Evolutionary conservation across 2,329 filamentous ascomycete species (phyloP), one percentile per base, ranked within the genome.

Genomic region (Penicillium paneum): DNA sequence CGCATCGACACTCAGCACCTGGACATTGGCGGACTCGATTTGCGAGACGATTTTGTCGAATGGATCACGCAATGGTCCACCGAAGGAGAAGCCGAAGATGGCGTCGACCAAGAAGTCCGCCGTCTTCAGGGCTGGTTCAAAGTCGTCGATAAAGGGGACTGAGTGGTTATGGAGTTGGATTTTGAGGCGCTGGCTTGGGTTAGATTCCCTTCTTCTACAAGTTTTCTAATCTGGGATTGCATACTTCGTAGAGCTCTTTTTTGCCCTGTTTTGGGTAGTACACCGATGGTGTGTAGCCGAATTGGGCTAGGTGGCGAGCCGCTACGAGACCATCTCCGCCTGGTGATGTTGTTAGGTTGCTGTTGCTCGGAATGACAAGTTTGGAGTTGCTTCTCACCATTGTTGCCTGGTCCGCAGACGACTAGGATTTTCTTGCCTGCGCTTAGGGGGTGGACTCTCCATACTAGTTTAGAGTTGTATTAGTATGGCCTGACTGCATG

Each of bases 1-100:
- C 7, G 90, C 91, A 75, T 99, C 94, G 21, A 99, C 90, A 3
- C 91, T 89, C 3, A 94, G 87, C 0, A 97, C 88, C 0, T 91
- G 89, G 8, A 94, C 67, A 26, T 81, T 81, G 5, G 89, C 88
- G 39, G 86, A 80, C 63, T 91, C 84, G 35, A 99, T 79, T 8
- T 88, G 85, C 57, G 82, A 78, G 64, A 99, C 95, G 13, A 97
- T 88, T 0, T 81, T 80, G 0, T 87, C 86, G 68, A 97, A 99
- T 1, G 94, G 94, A 61, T 96, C 90, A n/a, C 94, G 86, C 49
- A 99, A 87, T 61, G 94, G 87, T 7, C 92, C 93, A 1, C 86
- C 87, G 76, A 99, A 99, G 57, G 89, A 94, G 77, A 99, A 99
- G 8, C 90, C 91, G 69, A 99, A 99, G 58, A 99, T 90, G 10